Base-by-base conservation (phyloP, 768 basidiomycete genomes). In the Sutorius australiensis region DNA sequence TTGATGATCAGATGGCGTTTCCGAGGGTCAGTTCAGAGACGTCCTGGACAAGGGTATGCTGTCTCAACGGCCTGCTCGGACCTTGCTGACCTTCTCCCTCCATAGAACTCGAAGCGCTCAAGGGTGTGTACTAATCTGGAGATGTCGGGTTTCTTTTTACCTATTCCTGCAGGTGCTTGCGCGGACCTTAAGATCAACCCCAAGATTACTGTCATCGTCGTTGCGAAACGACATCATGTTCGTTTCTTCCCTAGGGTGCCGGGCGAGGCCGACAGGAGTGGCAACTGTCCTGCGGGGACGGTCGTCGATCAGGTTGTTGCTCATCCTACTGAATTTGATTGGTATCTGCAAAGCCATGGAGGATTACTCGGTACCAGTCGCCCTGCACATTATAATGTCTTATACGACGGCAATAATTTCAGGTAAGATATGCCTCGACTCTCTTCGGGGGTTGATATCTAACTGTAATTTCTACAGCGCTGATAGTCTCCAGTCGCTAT, bases 291-390 rank as follows among this genome's bases (percentile, higher is more conserved):
- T 1, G 87, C 90, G 0, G 90, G 90, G 8, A 88, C 88, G 0
- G 86, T 92, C 13, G 78, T 90, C 21, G 90, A 92, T 61, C 73
- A 73, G 2, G 83, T 81, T 5, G 81, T 90, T 39, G 77, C 79
- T 0, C 84, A 87, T 59, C 87, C 88, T 0, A 78, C 79, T 0
- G 86, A 89, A 49, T 84, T 84, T 34, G 90, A 92, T 58, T 92
- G 82, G 66, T 91, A 87, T 60, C 74, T 92, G 4, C 84, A 84
- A 61, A 86, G 84, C 47, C 90, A 92, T 52, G 87, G 80, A 0
- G 89, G 88, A 12, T 70, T 92, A 2, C 75, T 89, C 1, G 90
- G 90, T 8, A 92, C 89, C 0, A 88, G 86, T 54, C 75, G 83
- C 2, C 83, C 83, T 0, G 79, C 84, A 0, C 83, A 85, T 59